These are phyloP conservation scores for Rhodofomes roseus DNA, from an alignment of 1,284 basidiomycete genomes.

Conservation along the genomic window DNA sequence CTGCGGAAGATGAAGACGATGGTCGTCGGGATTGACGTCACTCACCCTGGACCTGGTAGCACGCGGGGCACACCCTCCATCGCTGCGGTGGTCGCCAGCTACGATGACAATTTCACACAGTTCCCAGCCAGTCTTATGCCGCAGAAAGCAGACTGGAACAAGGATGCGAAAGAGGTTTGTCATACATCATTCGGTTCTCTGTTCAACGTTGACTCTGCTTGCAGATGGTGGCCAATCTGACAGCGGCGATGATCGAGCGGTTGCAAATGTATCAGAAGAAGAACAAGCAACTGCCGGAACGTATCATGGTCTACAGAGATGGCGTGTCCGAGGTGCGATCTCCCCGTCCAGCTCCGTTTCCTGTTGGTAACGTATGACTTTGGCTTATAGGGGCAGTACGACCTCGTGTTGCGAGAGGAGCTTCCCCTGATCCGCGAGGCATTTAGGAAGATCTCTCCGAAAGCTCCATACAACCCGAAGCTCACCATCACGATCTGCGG, in stretches of 20 bases:
- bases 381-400: conserved; percentile 57
- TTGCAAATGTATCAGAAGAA: conserved; percentile 52
- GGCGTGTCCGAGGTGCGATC: conserved; percentile 64
- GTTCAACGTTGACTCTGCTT: not conserved
- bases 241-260: conserved; percentile 65
- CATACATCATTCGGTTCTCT: not conserved
- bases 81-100: conserved; percentile 72
- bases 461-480: conserved; percentile 51
- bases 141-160: conserved; percentile 46
- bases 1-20: conserved; percentile 64
- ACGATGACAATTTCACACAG: conserved; percentile 62
- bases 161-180: conserved; percentile 54
- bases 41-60: conserved; percentile 61
- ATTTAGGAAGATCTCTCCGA: conserved; percentile 47
- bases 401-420: conserved; percentile 54
- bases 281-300: conserved; percentile 52
- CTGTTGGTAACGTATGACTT: not conserved
- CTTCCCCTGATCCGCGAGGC: conserved; percentile 53
- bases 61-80: conserved; percentile 67
- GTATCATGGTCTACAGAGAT: conserved; percentile 70
- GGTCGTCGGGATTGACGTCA: conserved; percentile 80
- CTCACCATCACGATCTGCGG: conserved; percentile 74
- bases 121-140: conserved; percentile 68
- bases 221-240: conserved; percentile 65
- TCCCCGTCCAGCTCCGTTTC: conserved; percentile 11